Conservation (phyloP, 164 flowering plant species). For the Litsea cubeba region DNA sequence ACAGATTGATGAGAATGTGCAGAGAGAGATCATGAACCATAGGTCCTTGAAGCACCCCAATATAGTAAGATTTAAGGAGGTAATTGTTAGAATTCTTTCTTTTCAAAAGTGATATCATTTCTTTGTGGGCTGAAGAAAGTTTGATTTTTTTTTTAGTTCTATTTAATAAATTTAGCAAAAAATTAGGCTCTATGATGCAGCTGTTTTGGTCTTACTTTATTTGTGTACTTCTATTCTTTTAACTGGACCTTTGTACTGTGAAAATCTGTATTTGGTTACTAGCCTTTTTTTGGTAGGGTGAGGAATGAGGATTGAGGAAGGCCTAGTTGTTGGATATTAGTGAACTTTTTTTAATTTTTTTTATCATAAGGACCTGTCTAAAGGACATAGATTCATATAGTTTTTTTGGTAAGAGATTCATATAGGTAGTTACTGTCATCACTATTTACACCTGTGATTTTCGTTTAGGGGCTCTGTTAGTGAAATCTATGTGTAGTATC, state of each 20-base stretch:
- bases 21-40: slow-evolving; percentile 80
- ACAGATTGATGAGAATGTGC: slow-evolving; percentile 84
- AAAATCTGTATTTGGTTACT: background rate
- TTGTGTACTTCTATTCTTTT: background rate
- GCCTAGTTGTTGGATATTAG: background rate
- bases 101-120: background rate
- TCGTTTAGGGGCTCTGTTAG: background rate
- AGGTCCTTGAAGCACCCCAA: slow-evolving; percentile 77
- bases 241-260: too few species aligned
- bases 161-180: background rate
- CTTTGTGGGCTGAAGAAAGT: background rate
- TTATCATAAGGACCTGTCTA: background rate
- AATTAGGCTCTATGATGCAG: background rate
- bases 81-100: slow-evolving; percentile 5
- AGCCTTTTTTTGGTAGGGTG: background rate
- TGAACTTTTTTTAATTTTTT: too few species aligned
- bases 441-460: background rate
- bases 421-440: background rate
- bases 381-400: background rate
- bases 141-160: background rate
- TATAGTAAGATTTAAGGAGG: slow-evolving; percentile 76
- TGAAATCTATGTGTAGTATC: background rate
- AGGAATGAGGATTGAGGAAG: background rate
- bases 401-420: background rate
- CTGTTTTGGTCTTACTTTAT: background rate